Percentiles rank a stretch among this genome's conserved stretches.
These are phyloP conservation scores for Acrodontium crateriforme DNA, from an alignment of 2,329 filamentous ascomycete genomes.

Conservation along the genomic window DNA sequence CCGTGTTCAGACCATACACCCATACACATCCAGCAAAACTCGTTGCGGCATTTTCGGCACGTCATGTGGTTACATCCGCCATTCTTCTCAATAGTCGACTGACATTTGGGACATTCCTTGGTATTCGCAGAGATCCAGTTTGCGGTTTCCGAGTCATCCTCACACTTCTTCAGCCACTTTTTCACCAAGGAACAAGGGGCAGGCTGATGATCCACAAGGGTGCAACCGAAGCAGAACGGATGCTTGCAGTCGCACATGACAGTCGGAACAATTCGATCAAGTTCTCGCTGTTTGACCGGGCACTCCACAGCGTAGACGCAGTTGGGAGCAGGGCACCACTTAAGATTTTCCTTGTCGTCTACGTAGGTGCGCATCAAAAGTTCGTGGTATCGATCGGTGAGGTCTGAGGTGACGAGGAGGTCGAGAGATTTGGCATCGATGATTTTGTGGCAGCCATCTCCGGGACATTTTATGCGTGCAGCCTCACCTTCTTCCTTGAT, in stretches of 20 bases:
- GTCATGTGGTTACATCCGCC: constrained; percentile 98
- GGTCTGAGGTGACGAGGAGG: constrained; percentile 49
- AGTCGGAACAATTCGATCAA: constrained; percentile 74
- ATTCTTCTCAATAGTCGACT: constrained; percentile 98
- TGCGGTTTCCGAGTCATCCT: constrained; percentile 93
- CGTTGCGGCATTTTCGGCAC: constrained; percentile 85
- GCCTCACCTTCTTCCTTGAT: constrained; percentile 93
- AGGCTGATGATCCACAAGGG: constrained; percentile 78
- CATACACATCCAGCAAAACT: constrained; percentile 99
- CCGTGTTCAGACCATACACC: constrained; percentile 96
- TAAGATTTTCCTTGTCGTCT: constrained; percentile 87
- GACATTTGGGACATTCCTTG: constrained; percentile 92
- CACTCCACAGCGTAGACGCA: constrained; percentile 90
- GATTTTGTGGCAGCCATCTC: constrained; percentile 74
- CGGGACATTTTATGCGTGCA: constrained; percentile 83
- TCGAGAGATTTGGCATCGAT: constrained; percentile 82
- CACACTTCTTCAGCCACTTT: constrained; percentile 95
- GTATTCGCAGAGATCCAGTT: constrained; percentile 99
- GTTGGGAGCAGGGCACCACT: constrained; percentile 98
- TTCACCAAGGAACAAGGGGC: constrained; percentile 85
- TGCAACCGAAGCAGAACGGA: constrained; percentile 91
- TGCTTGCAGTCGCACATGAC: constrained; percentile 75
- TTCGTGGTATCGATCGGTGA: constrained; percentile 58
- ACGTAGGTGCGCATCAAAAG: constrained; percentile 90
- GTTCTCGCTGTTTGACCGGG: constrained; percentile 70